Conservation (phyloP, 2,329 filamentous ascomycete species). For the Exophiala bonariae region DNA sequence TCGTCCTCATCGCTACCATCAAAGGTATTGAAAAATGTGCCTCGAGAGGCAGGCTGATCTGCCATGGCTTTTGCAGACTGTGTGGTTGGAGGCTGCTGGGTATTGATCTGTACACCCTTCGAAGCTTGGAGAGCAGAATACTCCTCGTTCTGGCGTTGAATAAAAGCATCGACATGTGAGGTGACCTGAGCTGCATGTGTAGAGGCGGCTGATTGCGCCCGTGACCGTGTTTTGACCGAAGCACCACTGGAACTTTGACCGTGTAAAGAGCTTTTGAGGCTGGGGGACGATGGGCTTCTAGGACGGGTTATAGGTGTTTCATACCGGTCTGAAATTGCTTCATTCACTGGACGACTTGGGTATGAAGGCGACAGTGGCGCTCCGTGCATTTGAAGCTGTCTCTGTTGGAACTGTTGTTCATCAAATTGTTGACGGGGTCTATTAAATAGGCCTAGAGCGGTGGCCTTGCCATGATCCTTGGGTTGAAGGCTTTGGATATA, state of each 20-base stretch:
- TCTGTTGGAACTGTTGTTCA: conserved; percentile 79
- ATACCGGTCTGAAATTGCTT: conserved; percentile 28
- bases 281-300: conserved; percentile 10
- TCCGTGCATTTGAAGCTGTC: conserved; percentile 77
- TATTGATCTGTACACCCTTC: neutral
- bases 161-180: conserved; percentile 25
- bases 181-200: conserved; percentile 20
- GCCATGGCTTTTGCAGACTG: conserved; percentile 1
- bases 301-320: neutral
- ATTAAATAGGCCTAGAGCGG: conserved; percentile 69
- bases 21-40: conserved; percentile 25
- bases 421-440: conserved; percentile 77
- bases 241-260: conserved; percentile 2
- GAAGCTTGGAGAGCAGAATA: conserved; percentile 18
- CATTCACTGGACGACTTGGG: conserved; percentile 2
- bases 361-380: conserved; percentile 63
- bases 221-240: conserved; percentile 9
- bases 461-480: conserved; percentile 78
- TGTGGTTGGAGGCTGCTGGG: neutral
- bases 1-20: conserved; percentile 40
- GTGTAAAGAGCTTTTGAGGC: conserved; percentile 5
- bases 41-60: conserved; percentile 17
- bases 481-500: conserved; percentile 67
- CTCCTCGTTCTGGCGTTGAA: conserved; percentile 27
- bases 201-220: conserved; percentile 21